Percentiles rank a stretch among this genome's conserved stretches.
Evolutionary conservation across 495 filamentous ascomycete species (phyloP).

Genomic region (Elaphomyces granulatus): DNA sequence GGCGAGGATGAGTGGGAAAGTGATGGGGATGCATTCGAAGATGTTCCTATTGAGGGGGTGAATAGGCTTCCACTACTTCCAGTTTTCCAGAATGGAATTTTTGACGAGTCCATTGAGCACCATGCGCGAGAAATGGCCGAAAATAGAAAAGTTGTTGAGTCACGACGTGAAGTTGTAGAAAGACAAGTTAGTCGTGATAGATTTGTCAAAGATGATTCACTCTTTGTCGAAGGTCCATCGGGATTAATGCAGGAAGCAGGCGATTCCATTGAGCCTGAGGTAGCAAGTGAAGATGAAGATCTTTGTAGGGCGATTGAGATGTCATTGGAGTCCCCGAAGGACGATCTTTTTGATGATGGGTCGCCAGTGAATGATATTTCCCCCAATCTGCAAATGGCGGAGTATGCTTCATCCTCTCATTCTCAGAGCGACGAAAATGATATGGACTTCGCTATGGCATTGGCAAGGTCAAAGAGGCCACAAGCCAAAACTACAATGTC

Average conservation of each 20-base stretch:
- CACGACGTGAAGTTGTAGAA: slow-evolving; percentile 12
- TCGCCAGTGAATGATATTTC: slow-evolving; percentile 16
- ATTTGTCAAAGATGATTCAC: slow-evolving; percentile 37
- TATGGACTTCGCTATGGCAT: slow-evolving; percentile 30
- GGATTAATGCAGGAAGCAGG: slow-evolving; percentile 22
- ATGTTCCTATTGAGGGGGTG: slow-evolving; percentile 86
- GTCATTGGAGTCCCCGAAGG: slow-evolving; percentile 40
- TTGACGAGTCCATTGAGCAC: slow-evolving; percentile 24
- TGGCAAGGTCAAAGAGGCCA: slow-evolving; percentile 26
- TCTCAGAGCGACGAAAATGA: slow-evolving; percentile 29
- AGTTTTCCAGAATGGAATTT: slow-evolving; percentile 24
- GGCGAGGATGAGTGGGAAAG: slow-evolving; percentile 39
- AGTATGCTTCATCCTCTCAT: slow-evolving; percentile 6
- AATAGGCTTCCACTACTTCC: slow-evolving; percentile 67
- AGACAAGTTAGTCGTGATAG: slow-evolving; percentile 6
- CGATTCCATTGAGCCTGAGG: slow-evolving; percentile 28
- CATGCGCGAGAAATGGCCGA: slow-evolving; percentile 27
- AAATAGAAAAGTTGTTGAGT: slow-evolving; percentile 30
- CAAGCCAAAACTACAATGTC: slow-evolving; percentile 7
- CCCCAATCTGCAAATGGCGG: slow-evolving; percentile 1
- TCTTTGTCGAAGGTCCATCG: slow-evolving; percentile 48
- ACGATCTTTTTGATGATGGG: slow-evolving; percentile 20
- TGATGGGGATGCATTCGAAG: slow-evolving; percentile 68
- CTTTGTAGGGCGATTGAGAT: slow-evolving; percentile 70
- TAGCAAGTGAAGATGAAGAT: slow-evolving; percentile 54